Conservation (phyloP, 2,329 filamentous ascomycete species). For the Penicillium sp. region DNA sequence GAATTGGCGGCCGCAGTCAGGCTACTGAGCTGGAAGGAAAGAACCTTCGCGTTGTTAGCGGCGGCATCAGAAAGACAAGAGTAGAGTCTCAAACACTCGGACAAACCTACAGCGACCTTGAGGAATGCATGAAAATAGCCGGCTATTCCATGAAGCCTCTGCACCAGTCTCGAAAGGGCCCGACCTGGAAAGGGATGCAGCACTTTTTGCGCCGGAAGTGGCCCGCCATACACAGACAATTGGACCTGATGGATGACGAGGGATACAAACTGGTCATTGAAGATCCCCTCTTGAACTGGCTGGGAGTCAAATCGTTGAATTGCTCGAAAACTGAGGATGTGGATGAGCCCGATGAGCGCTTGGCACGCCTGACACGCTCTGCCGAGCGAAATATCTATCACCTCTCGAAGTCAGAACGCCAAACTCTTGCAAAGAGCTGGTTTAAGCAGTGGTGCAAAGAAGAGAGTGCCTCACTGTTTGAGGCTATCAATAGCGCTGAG, state of each 20-base stretch:
- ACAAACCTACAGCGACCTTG: neutral
- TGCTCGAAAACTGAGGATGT: neutral
- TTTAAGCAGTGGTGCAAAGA: neutral
- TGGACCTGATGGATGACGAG: neutral
- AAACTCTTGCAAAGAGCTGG: conserved; percentile 3
- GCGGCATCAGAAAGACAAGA: neutral
- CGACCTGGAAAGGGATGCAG: neutral
- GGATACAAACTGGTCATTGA: neutral
- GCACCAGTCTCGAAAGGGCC: conserved; percentile 5
- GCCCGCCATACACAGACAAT: neutral
- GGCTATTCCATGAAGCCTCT: conserved; percentile 1
- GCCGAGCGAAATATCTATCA: neutral
- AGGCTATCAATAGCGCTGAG: conserved; percentile 2
- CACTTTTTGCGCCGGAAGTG: neutral
- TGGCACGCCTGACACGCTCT: neutral
- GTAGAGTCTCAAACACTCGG: conserved; percentile 5
- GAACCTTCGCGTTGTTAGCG: conserved; percentile 8
- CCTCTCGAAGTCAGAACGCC: conserved; percentile 1
- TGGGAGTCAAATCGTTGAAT: neutral
- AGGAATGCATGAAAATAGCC: neutral
- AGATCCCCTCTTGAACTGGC: neutral
- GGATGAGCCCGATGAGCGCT: neutral
- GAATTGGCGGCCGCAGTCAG: conserved; percentile 7
- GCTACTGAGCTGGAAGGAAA: conserved; percentile 6
- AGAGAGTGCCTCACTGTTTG: neutral